Evolutionary conservation across 306 rosid species (phyloP).

Genomic region (Quercus wislizeni): DNA sequence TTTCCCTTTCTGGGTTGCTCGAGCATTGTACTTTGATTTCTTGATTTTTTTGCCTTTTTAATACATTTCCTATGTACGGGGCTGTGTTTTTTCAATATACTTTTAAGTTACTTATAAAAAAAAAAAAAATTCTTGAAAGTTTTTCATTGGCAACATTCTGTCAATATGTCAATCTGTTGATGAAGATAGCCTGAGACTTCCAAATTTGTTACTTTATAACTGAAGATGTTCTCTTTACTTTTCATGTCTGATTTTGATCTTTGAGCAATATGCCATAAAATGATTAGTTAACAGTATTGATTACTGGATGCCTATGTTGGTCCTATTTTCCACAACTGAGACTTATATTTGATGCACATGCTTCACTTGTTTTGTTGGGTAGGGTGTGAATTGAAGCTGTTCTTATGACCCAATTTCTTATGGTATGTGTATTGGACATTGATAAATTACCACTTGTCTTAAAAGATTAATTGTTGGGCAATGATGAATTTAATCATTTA

Average conservation of each 20-base stretch:
- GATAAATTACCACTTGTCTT: no score
- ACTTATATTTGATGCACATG: neutral
- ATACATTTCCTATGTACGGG: no score
- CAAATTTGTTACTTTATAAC: neutral
- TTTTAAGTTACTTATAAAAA: no score
- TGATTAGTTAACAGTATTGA: neutral
- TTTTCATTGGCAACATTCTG: slow-evolving; percentile 14
- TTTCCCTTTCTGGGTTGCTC: no score
- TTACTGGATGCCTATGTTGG: neutral
- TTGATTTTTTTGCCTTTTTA: no score
- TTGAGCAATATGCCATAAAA: neutral
- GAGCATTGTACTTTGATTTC: no score
- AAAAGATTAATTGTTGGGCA: no score
- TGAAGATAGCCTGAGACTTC: neutral
- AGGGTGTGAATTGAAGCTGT: neutral
- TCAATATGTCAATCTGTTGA: slow-evolving; percentile 9
- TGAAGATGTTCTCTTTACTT: neutral
- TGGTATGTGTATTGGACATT: no score
- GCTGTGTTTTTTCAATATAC: no score
- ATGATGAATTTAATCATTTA: no score
- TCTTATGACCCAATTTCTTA: neutral
- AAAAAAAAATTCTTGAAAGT: neutral
- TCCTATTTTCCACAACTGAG: neutral
- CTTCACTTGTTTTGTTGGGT: neutral
- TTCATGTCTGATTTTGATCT: neutral